Percentiles rank a stretch among this genome's conserved stretches.
These are phyloP conservation scores for Fagus sylvatica DNA, from an alignment of 306 rosid species.

Conservation along the genomic window DNA sequence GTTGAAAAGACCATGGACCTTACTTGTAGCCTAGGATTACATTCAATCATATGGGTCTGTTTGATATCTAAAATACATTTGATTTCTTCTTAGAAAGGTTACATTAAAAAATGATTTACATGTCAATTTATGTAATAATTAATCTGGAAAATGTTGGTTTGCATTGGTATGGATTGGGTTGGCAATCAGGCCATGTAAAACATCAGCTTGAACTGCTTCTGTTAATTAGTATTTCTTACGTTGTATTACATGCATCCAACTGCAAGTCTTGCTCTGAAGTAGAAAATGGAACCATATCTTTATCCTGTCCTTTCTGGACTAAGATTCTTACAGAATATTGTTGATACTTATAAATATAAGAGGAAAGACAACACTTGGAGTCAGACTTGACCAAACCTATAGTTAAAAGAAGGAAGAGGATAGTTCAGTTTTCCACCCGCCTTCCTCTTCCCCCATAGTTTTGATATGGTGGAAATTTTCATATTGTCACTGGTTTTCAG, in stretches of 20 bases:
- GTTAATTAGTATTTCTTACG: neutral
- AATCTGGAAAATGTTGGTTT: neutral
- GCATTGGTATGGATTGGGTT: neutral
- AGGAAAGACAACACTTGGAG: neutral
- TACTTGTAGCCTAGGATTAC: neutral
- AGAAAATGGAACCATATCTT: neutral
- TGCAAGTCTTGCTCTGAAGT: neutral
- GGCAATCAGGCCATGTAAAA: no score
- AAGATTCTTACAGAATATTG: neutral
- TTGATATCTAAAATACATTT: neutral
- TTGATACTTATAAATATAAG: neutral
- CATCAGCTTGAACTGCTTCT: neutral
- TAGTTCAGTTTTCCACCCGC: neutral
- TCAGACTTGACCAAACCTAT: neutral
- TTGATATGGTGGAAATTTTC: neutral
- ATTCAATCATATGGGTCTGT: neutral
- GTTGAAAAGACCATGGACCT: neutral
- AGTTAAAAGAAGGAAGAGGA: neutral
- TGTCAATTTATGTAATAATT: no score
- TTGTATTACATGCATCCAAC: neutral
- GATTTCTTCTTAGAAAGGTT: neutral
- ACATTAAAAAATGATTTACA: no score
- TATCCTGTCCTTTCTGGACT: neutral
- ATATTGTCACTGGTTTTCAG: neutral
- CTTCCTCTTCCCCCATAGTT: neutral